Evolutionary conservation across 176 grass and related monocot species (phyloP), one percentile per base, ranked within the genome.

Genomic region (Paspalum notatum): DNA sequence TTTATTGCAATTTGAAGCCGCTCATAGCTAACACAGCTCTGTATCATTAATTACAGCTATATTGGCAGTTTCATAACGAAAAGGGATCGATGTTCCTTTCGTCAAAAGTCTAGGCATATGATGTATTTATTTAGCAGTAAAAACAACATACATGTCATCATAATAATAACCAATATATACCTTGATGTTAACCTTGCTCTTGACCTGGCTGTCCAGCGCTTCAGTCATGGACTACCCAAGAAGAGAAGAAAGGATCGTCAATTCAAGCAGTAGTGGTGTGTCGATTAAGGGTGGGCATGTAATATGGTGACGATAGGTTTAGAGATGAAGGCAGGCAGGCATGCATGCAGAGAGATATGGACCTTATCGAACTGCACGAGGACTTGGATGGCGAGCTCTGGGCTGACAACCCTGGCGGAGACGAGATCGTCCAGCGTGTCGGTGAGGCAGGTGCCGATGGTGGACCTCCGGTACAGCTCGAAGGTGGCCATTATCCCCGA

Each of bases 291-390:
- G n/a, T n/a, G n/a, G n/a, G n/a, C n/a, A n/a, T n/a, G n/a, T n/a
- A n/a, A n/a, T n/a, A n/a, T n/a, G n/a, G n/a, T n/a, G n/a, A n/a
- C n/a, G n/a, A n/a, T n/a, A n/a, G n/a, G n/a, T n/a, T n/a, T n/a
- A n/a, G n/a, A n/a, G n/a, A n/a, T n/a, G n/a, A n/a, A n/a, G n/a
- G n/a, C n/a, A n/a, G n/a, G n/a, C n/a, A n/a, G n/a, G n/a, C n/a
- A n/a, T n/a, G 5, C 22, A 72, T 55, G 32, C 32, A 32, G 32
- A 32, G 32, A 32, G 3, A 32, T 32, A 32, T 52, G 63, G 47
- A 98, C 95, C 95, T 94, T 87, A 84, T 98, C 95, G 54, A 98
- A 98, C 75, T 93, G 92, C 74, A 95, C 78, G 16, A 94, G 90
- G 62, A 98, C 95, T 72, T 92, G 84, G 24, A 94, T 89, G 46